Conservation (phyloP, 1,284 basidiomycete genomes). For the Trametes pubescens region DNA sequence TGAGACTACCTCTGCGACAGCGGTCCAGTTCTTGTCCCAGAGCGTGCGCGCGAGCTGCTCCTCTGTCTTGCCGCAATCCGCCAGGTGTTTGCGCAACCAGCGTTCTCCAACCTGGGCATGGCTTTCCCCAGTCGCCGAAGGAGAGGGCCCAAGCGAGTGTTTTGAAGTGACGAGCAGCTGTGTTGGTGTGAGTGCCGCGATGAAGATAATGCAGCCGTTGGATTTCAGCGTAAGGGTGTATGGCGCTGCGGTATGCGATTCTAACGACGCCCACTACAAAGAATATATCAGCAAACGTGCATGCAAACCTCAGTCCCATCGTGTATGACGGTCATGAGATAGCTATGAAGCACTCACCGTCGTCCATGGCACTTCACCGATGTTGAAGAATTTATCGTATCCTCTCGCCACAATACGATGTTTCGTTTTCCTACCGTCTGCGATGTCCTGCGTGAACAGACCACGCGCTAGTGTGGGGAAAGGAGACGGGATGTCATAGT, state of each 20-base stretch:
- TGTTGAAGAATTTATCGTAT: conserved; percentile 99
- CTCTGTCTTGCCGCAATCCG: conserved; percentile 69
- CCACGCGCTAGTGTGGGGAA: conserved; percentile 94
- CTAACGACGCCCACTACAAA: conserved; percentile 80
- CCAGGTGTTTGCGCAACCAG: conserved; percentile 86
- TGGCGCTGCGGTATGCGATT: conserved; percentile 77
- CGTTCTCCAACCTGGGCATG: conserved; percentile 84
- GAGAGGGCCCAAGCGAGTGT: conserved; percentile 77
- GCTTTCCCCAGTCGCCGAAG: conserved; percentile 48
- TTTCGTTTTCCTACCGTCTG: conserved; percentile 41
- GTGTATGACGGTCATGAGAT: too few relatives aligned
- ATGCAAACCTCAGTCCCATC: neutral
- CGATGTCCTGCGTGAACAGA: conserved; percentile 72
- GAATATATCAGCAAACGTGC: neutral
- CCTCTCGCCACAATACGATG: conserved; percentile 89
- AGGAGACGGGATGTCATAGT: conserved; percentile 86
- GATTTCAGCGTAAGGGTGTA: conserved; percentile 95
- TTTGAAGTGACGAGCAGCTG: conserved; percentile 93
- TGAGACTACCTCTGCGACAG: conserved; percentile 63
- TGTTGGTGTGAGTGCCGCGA: conserved; percentile 82
- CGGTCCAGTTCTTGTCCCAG: conserved; percentile 90
- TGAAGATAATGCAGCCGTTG: conserved; percentile 98
- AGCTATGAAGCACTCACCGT: conserved; percentile 60
- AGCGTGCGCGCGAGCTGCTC: conserved; percentile 78
- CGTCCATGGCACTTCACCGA: conserved; percentile 95